Evolutionary conservation across 1,284 basidiomycete species (phyloP).

Genomic region (Fomes fomentarius): DNA sequence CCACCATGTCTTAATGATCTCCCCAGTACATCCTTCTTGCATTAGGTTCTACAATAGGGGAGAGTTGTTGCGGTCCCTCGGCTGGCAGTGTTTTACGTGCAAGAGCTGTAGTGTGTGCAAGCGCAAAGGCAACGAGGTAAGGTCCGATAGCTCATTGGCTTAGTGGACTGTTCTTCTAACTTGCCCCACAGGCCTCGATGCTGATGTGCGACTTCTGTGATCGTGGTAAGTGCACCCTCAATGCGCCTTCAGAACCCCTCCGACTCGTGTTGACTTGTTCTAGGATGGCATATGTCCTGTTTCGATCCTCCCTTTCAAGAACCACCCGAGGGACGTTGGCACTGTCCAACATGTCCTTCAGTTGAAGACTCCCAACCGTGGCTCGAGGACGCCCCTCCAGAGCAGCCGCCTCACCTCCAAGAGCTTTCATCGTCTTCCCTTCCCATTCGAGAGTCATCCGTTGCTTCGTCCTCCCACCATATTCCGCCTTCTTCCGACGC

Average conservation of each 20-base stretch:
- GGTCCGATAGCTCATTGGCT: conserved; percentile 35
- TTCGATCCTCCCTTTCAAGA: conserved; percentile 73
- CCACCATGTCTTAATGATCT: conserved; percentile 10
- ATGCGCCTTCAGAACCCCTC: conserved; percentile 11
- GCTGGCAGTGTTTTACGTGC: conserved; percentile 93
- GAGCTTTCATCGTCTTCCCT: conserved; percentile 5
- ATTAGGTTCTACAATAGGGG: conserved; percentile 58
- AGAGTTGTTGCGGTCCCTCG: conserved; percentile 66
- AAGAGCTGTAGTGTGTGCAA: conserved; percentile 92
- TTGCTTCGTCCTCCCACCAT: conserved; percentile 55
- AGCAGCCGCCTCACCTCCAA: conserved; percentile 14
- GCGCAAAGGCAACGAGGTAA: conserved; percentile 88
- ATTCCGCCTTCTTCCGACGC: conserved; percentile 13
- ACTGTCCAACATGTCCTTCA: conserved; percentile 65
- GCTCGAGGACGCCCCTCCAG: conserved; percentile 4
- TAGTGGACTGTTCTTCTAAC: conserved; percentile 8
- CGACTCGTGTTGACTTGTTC: conserved; percentile 17
- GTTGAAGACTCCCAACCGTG: conserved; percentile 24
- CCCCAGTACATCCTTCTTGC: conserved; percentile 78
- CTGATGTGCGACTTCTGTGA: conserved; percentile 96
- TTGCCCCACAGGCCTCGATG: conserved; percentile 66
- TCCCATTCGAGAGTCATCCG: conserved; percentile 40
- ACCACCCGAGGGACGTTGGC: conserved; percentile 78
- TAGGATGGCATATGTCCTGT: conserved; percentile 93
- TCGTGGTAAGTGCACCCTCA: conserved; percentile 57